Evolutionary conservation across 331 rosid species (phyloP), one percentile per base, ranked within the genome.

Genomic region (Quercus phellos): DNA sequence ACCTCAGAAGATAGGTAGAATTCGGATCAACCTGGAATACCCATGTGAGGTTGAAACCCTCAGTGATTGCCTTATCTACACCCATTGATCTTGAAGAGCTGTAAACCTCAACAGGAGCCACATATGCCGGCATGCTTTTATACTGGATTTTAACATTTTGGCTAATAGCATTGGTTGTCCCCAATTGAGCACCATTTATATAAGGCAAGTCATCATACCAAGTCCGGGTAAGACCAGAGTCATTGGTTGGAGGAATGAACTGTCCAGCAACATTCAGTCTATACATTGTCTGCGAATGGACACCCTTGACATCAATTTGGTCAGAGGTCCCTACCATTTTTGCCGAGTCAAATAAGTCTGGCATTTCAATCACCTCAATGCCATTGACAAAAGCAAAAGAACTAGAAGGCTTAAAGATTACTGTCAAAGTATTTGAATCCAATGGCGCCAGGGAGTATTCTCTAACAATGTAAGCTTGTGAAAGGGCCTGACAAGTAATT

Each of bases 311-410:
- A 4, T 84, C 88, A 14, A 81, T 56, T 6, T 71, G 75, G 34
- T 19, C 81, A 11, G 32, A n/a, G 34, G 53, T 10, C 53, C 82
- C 80, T 2, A 86, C 78, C 63, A 82, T 2, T 1, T 32, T 26
- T 3, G 81, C 73, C 0, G 81, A 56, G 27, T 74, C n/a, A 56
- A 87, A 84, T 13, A 84, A 63, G 4, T 87, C 85, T 8, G 83
- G 88, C 81, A 84, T 77, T 2, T 81, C 59, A 16, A 80, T 55
- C 1, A 87, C 63, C 81, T 85, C 91, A 51, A 90, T 82, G 29
- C 90, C 94, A 24, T 87, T 90, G 22, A 90, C 73, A 46, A 84
- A 87, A 73, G 83, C 83, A 27, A 69, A 82, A 0, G 81, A 79
- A 6, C 83, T 81, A 13, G 77, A 84, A 18, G 90, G 90, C 7